These are phyloP conservation scores for Lasiosphaeria ovina DNA, from an alignment of 495 filamentous ascomycete species.

Conservation along the genomic window DNA sequence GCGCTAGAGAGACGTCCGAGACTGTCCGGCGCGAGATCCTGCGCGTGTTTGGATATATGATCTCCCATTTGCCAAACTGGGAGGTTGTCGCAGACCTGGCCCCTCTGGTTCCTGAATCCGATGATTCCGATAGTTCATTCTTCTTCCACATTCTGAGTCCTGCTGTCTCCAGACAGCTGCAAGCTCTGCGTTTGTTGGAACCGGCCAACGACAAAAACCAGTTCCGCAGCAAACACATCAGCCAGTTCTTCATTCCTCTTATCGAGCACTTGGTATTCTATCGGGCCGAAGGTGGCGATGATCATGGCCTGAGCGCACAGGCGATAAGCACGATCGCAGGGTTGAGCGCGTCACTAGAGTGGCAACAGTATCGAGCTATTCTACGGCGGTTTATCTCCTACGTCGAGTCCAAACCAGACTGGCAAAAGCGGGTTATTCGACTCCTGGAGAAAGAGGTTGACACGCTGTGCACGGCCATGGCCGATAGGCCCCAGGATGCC, in stretches of 20 bases:
- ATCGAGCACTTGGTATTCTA: slow-evolving; percentile 93
- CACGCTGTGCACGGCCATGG: slow-evolving; percentile 57
- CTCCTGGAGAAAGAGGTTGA: slow-evolving; percentile 80
- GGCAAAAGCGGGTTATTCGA: slow-evolving; percentile 80
- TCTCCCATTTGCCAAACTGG: slow-evolving; percentile 68
- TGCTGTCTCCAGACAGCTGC: slow-evolving; percentile 81
- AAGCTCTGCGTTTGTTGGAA: slow-evolving; percentile 76
- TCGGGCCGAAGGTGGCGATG: slow-evolving; percentile 68
- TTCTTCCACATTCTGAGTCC: slow-evolving; percentile 91
- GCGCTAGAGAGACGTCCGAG: slow-evolving; percentile 74
- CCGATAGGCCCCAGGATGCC: slow-evolving; percentile 38
- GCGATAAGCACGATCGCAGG: slow-evolving; percentile 71
- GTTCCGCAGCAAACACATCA: slow-evolving; percentile 71
- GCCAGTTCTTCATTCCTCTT: slow-evolving; percentile 84
- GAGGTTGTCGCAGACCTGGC: slow-evolving; percentile 70
- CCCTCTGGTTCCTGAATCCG: slow-evolving; percentile 67
- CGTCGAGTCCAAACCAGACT: slow-evolving; percentile 73
- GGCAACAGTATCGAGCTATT: slow-evolving; percentile 84
- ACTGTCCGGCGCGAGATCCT: slow-evolving; percentile 80
- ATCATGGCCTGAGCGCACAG: slow-evolving; percentile 81
- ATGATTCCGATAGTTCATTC: slow-evolving; percentile 78
- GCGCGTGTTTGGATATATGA: slow-evolving; percentile 70
- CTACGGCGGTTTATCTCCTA: slow-evolving; percentile 78
- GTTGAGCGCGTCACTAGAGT: slow-evolving; percentile 74
- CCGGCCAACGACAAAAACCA: slow-evolving; percentile 58